Evolutionary conservation across 768 basidiomycete genomes (phyloP).

Genomic region (Mycena albidolilacea): DNA sequence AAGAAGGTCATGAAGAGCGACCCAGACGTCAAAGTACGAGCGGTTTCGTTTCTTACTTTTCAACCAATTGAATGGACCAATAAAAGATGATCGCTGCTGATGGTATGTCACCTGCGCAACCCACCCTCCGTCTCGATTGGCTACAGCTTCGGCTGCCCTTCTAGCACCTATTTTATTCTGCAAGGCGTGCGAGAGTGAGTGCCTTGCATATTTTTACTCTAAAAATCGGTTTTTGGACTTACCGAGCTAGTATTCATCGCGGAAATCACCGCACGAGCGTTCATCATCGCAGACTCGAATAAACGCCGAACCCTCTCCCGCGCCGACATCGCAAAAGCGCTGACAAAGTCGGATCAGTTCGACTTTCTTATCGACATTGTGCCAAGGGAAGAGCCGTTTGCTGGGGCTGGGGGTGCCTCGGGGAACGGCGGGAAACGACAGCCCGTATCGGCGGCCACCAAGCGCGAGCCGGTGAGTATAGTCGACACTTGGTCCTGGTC

Average conservation of each 20-base stretch:
- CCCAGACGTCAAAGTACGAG: slow-evolving; percentile 92
- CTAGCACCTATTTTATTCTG: slow-evolving; percentile 94
- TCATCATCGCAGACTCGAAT: slow-evolving; percentile 95
- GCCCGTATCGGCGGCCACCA: slow-evolving; percentile 14
- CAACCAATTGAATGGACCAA: slow-evolving; percentile 26
- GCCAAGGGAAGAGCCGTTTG: slow-evolving; percentile 80
- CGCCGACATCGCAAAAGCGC: slow-evolving; percentile 93
- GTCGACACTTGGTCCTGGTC: too few species aligned
- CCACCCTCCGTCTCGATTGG: slow-evolving; percentile 35
- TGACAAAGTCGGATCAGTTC: slow-evolving; percentile 95
- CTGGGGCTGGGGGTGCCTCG: slow-evolving; percentile 2
- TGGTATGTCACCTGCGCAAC: slow-evolving; percentile 62
- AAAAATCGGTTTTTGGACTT: neutral
- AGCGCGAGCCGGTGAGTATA: slow-evolving; percentile 36
- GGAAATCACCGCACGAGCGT: slow-evolving; percentile 96
- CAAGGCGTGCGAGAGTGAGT: slow-evolving; percentile 98
- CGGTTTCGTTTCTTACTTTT: neutral
- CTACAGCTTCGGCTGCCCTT: slow-evolving; percentile 26
- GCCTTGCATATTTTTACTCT: slow-evolving; percentile 12
- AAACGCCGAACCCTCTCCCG: slow-evolving; percentile 96
- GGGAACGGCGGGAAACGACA: slow-evolving; percentile 15
- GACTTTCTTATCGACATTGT: slow-evolving; percentile 98
- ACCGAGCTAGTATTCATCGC: slow-evolving; percentile 87
- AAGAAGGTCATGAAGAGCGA: slow-evolving; percentile 99
- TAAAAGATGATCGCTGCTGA: slow-evolving; percentile 97